Percentiles rank a stretch among this genome's conserved stretches.
Conservation (phyloP, 2,329 filamentous ascomycete genomes). For the Xylaria sp. region DNA sequence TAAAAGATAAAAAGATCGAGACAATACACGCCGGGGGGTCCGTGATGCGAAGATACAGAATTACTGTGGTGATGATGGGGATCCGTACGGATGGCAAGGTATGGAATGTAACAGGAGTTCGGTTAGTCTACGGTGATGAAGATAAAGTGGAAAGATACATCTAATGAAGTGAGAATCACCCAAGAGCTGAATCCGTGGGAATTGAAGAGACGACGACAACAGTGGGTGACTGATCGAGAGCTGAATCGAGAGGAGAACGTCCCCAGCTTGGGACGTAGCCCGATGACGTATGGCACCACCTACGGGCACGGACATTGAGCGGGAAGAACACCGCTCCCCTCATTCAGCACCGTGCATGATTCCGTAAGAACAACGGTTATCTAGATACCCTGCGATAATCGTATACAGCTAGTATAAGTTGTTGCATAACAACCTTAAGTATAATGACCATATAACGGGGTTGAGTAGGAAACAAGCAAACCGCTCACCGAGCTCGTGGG, state of each 20-base stretch:
- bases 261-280: neutral
- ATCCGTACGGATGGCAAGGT: neutral
- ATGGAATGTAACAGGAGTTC: neutral
- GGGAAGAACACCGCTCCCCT: too few species aligned
- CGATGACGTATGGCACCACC: neutral
- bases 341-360: too few species aligned
- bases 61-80: neutral
- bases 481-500: too few species aligned
- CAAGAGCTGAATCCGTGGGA: slow-evolving; percentile 7
- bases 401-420: too few species aligned
- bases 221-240: slow-evolving; percentile 1
- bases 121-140: neutral
- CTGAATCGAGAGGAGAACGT: neutral
- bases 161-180: neutral
- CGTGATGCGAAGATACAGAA: neutral
- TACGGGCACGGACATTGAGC: too few species aligned
- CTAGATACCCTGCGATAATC: neutral
- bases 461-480: too few species aligned
- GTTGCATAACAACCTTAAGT: too few species aligned
- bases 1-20: neutral
- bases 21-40: neutral
- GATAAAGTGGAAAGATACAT: neutral
- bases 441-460: too few species aligned
- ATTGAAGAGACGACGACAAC: neutral
- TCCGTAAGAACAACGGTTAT: neutral